Percentiles rank a stretch among this genome's conserved stretches.
phyloP scores from a whole-genome alignment of 1,284 basidiomycete genomes.

The Chalciporus sp. region DNA sequence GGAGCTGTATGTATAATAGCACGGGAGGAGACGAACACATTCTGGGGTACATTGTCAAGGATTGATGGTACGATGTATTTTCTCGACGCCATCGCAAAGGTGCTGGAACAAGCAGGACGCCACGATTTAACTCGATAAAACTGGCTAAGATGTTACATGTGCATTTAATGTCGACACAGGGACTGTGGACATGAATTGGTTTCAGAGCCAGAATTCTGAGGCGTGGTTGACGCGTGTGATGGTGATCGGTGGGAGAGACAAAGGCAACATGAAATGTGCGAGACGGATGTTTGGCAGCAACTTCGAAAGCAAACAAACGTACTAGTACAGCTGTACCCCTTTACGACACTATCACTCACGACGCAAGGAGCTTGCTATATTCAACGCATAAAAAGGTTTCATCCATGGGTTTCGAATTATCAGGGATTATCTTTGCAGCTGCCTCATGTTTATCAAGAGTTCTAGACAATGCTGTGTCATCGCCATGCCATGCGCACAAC shows the following conservation, averaged over 20 bases:
- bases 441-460: constrained; percentile 29
- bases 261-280: background rate
- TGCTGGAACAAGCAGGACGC: constrained; percentile 13
- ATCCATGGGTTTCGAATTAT: background rate
- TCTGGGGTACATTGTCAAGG: background rate
- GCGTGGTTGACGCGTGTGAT: constrained; percentile 26
- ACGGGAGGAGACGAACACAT: constrained; percentile 3
- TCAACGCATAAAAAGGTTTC: constrained; percentile 21
- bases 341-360: background rate
- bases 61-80: constrained; percentile 17
- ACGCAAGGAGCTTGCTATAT: background rate
- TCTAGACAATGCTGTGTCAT: constrained; percentile 13
- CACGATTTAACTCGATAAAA: constrained; percentile 33
- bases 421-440: constrained; percentile 4
- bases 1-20: constrained; percentile 10
- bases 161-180: background rate
- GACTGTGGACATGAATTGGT: constrained; percentile 1
- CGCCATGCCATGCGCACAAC: constrained; percentile 28
- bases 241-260: constrained; percentile 9
- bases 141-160: constrained; percentile 1
- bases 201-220: constrained; percentile 6
- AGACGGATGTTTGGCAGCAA: constrained; percentile 6
- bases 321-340: constrained; percentile 10
- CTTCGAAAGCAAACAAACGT: constrained; percentile 21
- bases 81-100: constrained; percentile 11